A percentile compares a stretch with the other conserved stretches of the same genome.
phyloP scores from a whole-genome alignment of 306 rosid genomes.

The Gleditsia sinensis region DNA sequence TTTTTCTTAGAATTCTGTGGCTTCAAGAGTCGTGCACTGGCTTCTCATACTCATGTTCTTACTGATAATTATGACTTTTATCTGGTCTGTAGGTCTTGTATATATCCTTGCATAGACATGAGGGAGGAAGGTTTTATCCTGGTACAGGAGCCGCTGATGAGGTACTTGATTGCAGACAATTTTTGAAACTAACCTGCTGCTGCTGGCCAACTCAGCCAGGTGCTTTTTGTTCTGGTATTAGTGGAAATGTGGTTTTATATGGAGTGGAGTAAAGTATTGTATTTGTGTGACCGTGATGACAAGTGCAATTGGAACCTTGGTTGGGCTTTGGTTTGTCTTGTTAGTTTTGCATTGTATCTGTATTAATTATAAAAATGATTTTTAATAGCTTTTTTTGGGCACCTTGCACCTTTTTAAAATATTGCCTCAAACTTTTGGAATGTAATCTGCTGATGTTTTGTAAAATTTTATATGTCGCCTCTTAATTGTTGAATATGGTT shows the following conservation, averaged over 20 bases:
- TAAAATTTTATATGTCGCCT: not conserved
- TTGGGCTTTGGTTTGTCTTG: not conserved
- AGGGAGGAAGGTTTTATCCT: constrained; percentile 90
- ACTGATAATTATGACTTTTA: constrained; percentile 36
- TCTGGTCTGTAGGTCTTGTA: constrained; percentile 71
- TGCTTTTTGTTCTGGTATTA: constrained; percentile 44
- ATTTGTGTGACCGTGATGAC: not conserved
- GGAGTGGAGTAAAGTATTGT: constrained; percentile 16
- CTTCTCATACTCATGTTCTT: constrained; percentile 5
- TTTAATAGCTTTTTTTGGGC: constrained; percentile 11
- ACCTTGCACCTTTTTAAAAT: not conserved
- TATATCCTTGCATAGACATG: constrained; percentile 92
- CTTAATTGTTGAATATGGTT: not conserved
- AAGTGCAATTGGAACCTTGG: constrained; percentile 4
- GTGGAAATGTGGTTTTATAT: constrained; percentile 9
- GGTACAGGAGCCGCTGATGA: constrained; percentile 97
- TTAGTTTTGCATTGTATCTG: not conserved
- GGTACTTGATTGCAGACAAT: constrained; percentile 57
- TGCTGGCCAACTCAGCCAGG: constrained; percentile 56
- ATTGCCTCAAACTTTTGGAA: not conserved
- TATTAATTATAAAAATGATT: constrained; percentile 17
- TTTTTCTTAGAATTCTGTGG: not conserved
- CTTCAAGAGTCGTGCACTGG: not conserved
- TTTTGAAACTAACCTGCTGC: constrained; percentile 48
- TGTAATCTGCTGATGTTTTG: not conserved